phyloP scores from a whole-genome alignment of 768 basidiomycete species.

The Cantharellus cinnabarinus region DNA sequence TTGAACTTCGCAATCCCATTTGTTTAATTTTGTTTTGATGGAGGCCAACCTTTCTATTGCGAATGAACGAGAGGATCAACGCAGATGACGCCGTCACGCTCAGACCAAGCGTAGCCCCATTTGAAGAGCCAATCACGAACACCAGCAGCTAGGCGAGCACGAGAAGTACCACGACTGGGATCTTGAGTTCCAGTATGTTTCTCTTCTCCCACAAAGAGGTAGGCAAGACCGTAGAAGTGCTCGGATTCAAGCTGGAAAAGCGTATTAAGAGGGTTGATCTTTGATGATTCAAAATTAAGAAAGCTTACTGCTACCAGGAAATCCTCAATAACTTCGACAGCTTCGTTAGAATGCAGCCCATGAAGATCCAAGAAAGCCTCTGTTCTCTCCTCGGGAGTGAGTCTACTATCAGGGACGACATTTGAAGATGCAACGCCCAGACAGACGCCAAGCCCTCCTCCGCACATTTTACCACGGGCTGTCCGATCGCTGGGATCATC shows the following conservation, averaged over 20 bases:
- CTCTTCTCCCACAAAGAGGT: constrained; percentile 82
- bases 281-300: background rate
- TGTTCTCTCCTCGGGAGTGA: constrained; percentile 71
- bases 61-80: constrained; percentile 66
- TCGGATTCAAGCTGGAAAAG: constrained; percentile 55
- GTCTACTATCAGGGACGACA: constrained; percentile 18
- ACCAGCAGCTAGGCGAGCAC: constrained; percentile 63
- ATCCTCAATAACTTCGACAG: constrained; percentile 72
- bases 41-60: background rate
- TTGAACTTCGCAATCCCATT: too few relatives aligned
- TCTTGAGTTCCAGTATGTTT: constrained; percentile 93
- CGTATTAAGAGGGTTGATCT: background rate
- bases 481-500: constrained; percentile 70
- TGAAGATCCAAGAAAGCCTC: constrained; percentile 81
- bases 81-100: constrained; percentile 76
- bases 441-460: constrained; percentile 66
- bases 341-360: constrained; percentile 85
- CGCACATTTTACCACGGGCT: constrained; percentile 51
- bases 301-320: constrained; percentile 66
- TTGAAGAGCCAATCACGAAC: constrained; percentile 81
- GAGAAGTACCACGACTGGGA: constrained; percentile 55
- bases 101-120: constrained; percentile 89
- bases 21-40: too few relatives aligned
- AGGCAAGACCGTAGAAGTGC: constrained; percentile 75
- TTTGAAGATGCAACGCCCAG: constrained; percentile 62